phyloP scores from a whole-genome alignment of 257 asterid genomes.

The Avicennia marina region DNA sequence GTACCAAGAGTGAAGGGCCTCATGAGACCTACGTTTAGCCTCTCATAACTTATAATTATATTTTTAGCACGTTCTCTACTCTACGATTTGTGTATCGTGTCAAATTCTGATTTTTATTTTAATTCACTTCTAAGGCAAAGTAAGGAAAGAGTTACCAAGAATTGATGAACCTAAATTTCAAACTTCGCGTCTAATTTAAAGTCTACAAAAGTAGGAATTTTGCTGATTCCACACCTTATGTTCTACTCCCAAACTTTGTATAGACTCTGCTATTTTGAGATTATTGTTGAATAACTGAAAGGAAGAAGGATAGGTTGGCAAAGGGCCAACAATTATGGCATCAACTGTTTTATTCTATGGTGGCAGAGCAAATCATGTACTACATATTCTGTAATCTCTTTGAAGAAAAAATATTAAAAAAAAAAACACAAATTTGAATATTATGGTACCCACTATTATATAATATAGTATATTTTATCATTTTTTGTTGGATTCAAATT shows the following conservation, averaged over 20 bases:
- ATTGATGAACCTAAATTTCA: background rate
- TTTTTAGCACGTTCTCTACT: no score
- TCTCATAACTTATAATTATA: no score
- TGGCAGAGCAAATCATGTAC: background rate
- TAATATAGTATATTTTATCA: background rate
- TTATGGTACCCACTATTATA: background rate
- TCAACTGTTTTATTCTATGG: background rate
- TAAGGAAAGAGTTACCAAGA: background rate
- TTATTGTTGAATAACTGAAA: no score
- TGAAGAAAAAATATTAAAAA: no score
- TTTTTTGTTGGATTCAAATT: slow-evolving; percentile 1
- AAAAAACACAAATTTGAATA: no score
- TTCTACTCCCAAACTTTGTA: background rate
- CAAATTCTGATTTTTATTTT: no score
- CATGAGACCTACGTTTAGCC: no score
- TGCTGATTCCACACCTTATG: background rate
- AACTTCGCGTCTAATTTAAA: background rate
- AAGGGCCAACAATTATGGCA: no score
- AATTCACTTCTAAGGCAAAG: no score
- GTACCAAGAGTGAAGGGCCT: no score
- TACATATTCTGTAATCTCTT: background rate
- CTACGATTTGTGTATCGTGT: no score
- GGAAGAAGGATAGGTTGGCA: no score
- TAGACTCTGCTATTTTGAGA: background rate
- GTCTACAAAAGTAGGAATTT: slow-evolving; percentile 5